Percentiles rank a stretch among this genome's conserved stretches.
These are phyloP conservation scores for Ophiobolus disseminans DNA, from an alignment of 2,329 filamentous ascomycete species.

Conservation along the genomic window DNA sequence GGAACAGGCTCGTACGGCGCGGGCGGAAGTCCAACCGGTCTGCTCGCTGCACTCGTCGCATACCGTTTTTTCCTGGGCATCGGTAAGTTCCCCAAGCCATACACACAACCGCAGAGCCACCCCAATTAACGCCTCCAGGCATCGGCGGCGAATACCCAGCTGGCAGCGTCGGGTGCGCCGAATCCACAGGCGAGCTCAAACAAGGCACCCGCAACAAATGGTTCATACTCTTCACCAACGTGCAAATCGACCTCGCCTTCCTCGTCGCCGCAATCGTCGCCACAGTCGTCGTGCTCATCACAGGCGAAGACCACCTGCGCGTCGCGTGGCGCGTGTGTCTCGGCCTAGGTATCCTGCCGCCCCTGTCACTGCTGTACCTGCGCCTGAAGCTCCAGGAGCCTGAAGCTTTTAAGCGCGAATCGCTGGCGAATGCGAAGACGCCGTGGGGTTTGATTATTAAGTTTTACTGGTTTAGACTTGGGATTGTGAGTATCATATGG, in stretches of 20 bases:
- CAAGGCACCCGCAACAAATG: conserved; percentile 82
- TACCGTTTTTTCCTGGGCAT: conserved; percentile 81
- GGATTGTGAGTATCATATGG: conserved; percentile 63
- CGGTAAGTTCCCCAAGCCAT: conserved; percentile 30
- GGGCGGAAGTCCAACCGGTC: conserved; percentile 69
- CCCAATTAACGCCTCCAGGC: conserved; percentile 47
- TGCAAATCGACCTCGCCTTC: conserved; percentile 85
- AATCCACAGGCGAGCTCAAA: conserved; percentile 83
- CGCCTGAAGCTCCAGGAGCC: conserved; percentile 61
- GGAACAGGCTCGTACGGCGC: conserved; percentile 78
- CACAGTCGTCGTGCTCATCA: conserved; percentile 65
- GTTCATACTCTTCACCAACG: conserved; percentile 83
- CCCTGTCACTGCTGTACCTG: conserved; percentile 64
- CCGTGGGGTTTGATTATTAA: conserved; percentile 54
- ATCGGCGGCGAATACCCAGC: conserved; percentile 85
- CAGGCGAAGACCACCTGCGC: conserved; percentile 67
- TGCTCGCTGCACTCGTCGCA: conserved; percentile 80
- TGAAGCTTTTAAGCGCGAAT: conserved; percentile 60
- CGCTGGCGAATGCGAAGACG: conserved; percentile 55
- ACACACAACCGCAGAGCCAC: neutral
- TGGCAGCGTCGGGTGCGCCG: conserved; percentile 82
- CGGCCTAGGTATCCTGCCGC: conserved; percentile 59
- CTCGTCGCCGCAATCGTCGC: conserved; percentile 81
- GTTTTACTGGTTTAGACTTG: conserved; percentile 63
- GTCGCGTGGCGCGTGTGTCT: conserved; percentile 84